Evolutionary conservation across 108 stramenopile species (phyloP).

Genomic region (Mediolabrus comicus): DNA sequence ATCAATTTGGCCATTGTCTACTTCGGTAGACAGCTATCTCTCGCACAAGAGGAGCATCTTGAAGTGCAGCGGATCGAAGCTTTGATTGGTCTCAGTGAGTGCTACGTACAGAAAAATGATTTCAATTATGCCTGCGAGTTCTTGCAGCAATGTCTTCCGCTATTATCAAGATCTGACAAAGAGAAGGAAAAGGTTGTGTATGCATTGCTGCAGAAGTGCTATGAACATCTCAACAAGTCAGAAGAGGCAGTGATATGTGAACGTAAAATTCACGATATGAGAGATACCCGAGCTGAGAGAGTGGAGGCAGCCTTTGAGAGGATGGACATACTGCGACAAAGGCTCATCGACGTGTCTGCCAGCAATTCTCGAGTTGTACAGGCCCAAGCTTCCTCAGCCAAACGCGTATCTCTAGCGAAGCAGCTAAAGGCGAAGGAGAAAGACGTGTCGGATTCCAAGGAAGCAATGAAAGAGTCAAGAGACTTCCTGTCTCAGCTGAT

Average conservation of each 20-base stretch:
- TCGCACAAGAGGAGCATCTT: conserved; percentile 35
- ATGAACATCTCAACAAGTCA: conserved; percentile 25
- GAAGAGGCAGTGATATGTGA: conserved; percentile 7
- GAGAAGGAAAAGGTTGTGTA: conserved; percentile 17
- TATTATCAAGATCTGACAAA: conserved; percentile 18
- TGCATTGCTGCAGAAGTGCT: conserved; percentile 24
- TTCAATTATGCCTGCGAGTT: conserved; percentile 22
- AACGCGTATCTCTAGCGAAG: background rate
- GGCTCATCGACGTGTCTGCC: conserved; percentile 31
- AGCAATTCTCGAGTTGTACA: conserved; percentile 20
- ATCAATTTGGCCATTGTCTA: conserved; percentile 25
- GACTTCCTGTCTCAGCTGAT: conserved; percentile 1
- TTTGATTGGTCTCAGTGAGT: conserved; percentile 28
- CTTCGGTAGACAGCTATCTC: conserved; percentile 12
- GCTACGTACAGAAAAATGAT: conserved; percentile 38
- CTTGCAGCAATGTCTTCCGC: conserved; percentile 23
- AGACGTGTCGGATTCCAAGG: background rate
- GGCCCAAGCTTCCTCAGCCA: conserved; percentile 11
- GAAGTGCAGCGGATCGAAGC: conserved; percentile 9
- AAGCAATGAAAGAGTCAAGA: conserved; percentile 4
- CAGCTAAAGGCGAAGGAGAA: conserved; percentile 10
- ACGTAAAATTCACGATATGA: conserved; percentile 15
- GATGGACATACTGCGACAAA: conserved; percentile 13
- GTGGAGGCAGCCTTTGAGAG: conserved; percentile 18
- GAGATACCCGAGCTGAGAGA: conserved; percentile 10